Evolutionary conservation across 2,329 filamentous ascomycete genomes (phyloP).

Genomic region (Eutypella sp.): DNA sequence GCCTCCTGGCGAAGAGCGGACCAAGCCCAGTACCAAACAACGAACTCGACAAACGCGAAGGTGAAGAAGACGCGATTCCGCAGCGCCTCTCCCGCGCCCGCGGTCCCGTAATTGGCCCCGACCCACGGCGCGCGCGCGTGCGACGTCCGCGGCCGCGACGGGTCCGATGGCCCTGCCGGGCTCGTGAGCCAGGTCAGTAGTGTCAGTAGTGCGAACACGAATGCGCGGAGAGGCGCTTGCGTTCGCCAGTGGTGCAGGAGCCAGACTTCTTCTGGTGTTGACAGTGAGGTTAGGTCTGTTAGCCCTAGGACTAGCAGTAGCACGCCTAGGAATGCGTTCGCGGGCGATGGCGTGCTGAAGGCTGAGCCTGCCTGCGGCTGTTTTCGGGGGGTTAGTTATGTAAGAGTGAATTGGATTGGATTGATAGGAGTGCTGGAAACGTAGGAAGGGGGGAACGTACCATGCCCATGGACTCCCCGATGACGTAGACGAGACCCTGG

Average conservation of each 20-base stretch:
- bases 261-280: conserved; percentile 62
- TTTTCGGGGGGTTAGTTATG: conserved; percentile 6
- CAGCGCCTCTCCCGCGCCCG: conserved; percentile 54
- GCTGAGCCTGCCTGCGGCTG: conserved; percentile 58
- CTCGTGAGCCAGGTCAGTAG: conserved; percentile 47
- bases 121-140: conserved; percentile 29
- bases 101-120: conserved; percentile 32
- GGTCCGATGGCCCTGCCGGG: conserved; percentile 35
- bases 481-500: conserved; percentile 72
- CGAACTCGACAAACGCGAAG: conserved; percentile 77
- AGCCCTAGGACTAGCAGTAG: conserved; percentile 58
- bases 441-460: conserved; percentile 42
- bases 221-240: conserved; percentile 53
- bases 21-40: conserved; percentile 84
- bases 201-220: conserved; percentile 42
- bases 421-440: conserved; percentile 1
- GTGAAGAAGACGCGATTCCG: conserved; percentile 84
- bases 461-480: conserved; percentile 80
- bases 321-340: conserved; percentile 68
- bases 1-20: conserved; percentile 64
- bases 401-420: no score
- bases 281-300: conserved; percentile 61
- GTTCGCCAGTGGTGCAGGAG: conserved; percentile 60
- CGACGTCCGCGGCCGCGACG: conserved; percentile 30
- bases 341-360: conserved; percentile 65